Evolutionary conservation across 78 protist species (phyloP), one percentile per base, ranked within the genome.

Genomic region (Bodo saltans): DNA sequence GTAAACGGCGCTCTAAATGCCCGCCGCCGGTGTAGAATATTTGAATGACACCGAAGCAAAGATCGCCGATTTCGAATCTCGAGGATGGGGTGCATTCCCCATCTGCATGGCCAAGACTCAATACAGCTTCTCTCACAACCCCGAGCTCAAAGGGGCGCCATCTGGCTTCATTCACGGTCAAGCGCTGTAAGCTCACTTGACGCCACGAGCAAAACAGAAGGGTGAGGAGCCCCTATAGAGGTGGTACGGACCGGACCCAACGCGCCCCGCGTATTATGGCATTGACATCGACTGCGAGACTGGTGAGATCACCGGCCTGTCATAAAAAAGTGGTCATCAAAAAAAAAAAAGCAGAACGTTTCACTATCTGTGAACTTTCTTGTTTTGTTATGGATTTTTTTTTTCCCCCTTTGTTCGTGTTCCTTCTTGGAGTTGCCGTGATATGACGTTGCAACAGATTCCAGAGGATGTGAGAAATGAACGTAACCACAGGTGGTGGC

Each of bases 81-180:
- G 38, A 60, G 98, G 97, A 25, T 94, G 90, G 72, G 89, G 69
- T 3, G 29, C 74, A n/a, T 85, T 96, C 29, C 98, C 99, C 53
- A 88, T 97, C 70, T 97, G 99, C 88, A 96, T 97, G 95, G 97
- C 98, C 42, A 97, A 97, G 92, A 97, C 99, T 41, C 98, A 96
- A 74, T 88, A 95, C 68, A 89, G 95, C 3, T 76, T 97, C 32
- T 83, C 93, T 17, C 84, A 83, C 78, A 97, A 97, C 70, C 91
- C 99, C 3, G 72, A 60, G 3, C 42, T 72, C 34, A 91, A 94
- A 78, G 98, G 98, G 30, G 93, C 90, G 3, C 95, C 96, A 12
- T 84, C 83, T 21, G 98, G 95, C 83, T 95, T 95, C 84, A 71
- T 28, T 27, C n/a, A 78, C 95, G 94, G 76, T 37, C 23, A 27